A percentile compares a stretch with the other conserved stretches of the same genome.
Conservation (phyloP, 164 flowering plant genomes). For the Hamamelis virginiana region DNA sequence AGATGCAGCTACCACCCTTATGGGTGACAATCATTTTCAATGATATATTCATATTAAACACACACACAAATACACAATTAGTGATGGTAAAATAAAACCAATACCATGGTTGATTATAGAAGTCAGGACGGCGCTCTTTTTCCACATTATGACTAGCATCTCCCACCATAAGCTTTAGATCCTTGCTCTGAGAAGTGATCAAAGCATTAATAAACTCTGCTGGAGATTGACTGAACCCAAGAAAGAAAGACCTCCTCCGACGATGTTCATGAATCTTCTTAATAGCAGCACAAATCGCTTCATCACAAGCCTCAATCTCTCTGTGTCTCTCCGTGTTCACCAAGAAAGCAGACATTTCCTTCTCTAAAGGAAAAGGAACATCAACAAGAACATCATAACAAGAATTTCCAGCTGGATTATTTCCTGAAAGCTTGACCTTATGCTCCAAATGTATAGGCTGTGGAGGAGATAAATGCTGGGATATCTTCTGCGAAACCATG, state of each 20-base stretch:
- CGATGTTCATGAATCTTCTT: conserved; percentile 79
- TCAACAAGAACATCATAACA: conserved; percentile 85
- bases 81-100: not conserved
- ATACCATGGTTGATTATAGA: conserved; percentile 82
- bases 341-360: conserved; percentile 66
- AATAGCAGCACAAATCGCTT: conserved; percentile 60
- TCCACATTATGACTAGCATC: conserved; percentile 65
- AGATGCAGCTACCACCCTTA: not conserved
- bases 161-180: conserved; percentile 76
- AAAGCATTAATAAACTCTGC: conserved; percentile 79
- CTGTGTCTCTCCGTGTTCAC: conserved; percentile 51
- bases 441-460: conserved; percentile 80
- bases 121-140: conserved; percentile 68
- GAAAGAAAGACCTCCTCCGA: conserved; percentile 75
- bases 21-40: not conserved
- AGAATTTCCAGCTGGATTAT: conserved; percentile 63
- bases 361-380: conserved; percentile 63
- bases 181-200: conserved; percentile 80
- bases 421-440: conserved; percentile 74
- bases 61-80: not conserved
- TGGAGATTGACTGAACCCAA: conserved; percentile 93
- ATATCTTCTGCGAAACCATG: conserved; percentile 57
- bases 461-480: conserved; percentile 64
- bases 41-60: not conserved
- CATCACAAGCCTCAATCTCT: conserved; percentile 79